Percentiles rank a stretch among this genome's conserved stretches.
These are phyloP conservation scores for Kwoniella pini DNA, from an alignment of 768 basidiomycete species.

Conservation along the genomic window DNA sequence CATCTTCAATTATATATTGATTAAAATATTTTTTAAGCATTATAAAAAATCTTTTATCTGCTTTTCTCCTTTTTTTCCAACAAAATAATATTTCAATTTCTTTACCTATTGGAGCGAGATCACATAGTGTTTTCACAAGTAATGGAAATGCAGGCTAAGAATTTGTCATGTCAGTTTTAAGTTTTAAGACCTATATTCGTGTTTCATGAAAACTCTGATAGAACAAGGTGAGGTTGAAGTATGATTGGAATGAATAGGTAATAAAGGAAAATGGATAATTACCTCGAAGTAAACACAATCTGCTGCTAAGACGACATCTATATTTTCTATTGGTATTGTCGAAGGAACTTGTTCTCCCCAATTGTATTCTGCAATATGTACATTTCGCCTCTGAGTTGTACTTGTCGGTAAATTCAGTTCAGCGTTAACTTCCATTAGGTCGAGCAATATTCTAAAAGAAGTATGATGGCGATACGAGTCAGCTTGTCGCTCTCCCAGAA, in stretches of 20 bases:
- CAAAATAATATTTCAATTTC: constrained; percentile 78
- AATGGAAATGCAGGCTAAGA: constrained; percentile 74
- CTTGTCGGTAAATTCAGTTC: constrained; percentile 61
- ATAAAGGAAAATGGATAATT: not conserved
- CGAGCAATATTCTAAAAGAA: constrained; percentile 66
- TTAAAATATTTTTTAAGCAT: constrained; percentile 75
- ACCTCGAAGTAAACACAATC: constrained; percentile 93
- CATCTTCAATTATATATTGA: constrained; percentile 53
- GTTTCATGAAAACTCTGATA: no score
- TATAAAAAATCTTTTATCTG: constrained; percentile 81
- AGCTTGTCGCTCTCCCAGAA: no score
- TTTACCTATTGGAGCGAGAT: constrained; percentile 58
- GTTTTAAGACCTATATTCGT: no score
- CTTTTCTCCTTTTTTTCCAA: constrained; percentile 93
- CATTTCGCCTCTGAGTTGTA: constrained; percentile 32
- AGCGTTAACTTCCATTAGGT: constrained; percentile 77
- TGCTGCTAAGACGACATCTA: constrained; percentile 76
- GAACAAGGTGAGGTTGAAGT: no score
- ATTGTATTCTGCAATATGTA: constrained; percentile 71
- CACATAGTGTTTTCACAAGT: constrained; percentile 73
- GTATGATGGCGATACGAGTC: no score
- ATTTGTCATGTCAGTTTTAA: no score
- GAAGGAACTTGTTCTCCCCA: constrained; percentile 71
- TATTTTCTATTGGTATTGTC: constrained; percentile 58
- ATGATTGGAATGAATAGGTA: no score